These are phyloP conservation scores for Ustilago tritici DNA, from an alignment of 1,284 basidiomycete species.

Conservation along the genomic window DNA sequence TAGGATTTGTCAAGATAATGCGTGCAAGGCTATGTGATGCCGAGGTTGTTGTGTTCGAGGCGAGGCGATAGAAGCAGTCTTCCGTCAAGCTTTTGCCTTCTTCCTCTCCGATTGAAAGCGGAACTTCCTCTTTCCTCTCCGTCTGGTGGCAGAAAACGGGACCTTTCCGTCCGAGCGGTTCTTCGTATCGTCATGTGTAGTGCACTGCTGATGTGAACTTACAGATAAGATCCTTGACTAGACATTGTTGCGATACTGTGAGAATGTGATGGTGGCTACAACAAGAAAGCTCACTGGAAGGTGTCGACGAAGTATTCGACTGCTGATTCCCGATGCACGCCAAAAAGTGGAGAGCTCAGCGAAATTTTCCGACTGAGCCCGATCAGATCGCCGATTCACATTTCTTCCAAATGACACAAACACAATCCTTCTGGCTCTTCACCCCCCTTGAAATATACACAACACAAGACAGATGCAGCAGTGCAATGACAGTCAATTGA, in stretches of 20 bases:
- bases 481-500: background rate
- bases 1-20: background rate
- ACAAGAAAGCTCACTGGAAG: background rate
- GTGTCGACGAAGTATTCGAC: conserved; percentile 10
- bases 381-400: conserved; percentile 11
- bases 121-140: background rate
- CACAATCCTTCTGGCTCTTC: background rate
- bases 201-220: conserved; percentile 13
- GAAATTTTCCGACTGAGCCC: conserved; percentile 3
- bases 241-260: conserved; percentile 16
- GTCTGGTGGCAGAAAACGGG: too few species aligned
- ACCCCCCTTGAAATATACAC: background rate
- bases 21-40: too few species aligned
- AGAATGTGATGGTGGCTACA: conserved; percentile 5
- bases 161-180: background rate
- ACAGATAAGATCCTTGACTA: conserved; percentile 47
- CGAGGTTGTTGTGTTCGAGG: too few species aligned
- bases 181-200: background rate
- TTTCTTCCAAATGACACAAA: background rate
- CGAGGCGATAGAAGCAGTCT: too few species aligned
- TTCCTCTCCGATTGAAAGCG: background rate
- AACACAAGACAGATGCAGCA: background rate
- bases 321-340: conserved; percentile 11
- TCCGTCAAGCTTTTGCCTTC: too few species aligned
- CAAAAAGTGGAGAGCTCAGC: conserved; percentile 12